Evolutionary conservation across 495 filamentous ascomycete genomes (phyloP).

Genomic region (Penicillium nucicola): DNA sequence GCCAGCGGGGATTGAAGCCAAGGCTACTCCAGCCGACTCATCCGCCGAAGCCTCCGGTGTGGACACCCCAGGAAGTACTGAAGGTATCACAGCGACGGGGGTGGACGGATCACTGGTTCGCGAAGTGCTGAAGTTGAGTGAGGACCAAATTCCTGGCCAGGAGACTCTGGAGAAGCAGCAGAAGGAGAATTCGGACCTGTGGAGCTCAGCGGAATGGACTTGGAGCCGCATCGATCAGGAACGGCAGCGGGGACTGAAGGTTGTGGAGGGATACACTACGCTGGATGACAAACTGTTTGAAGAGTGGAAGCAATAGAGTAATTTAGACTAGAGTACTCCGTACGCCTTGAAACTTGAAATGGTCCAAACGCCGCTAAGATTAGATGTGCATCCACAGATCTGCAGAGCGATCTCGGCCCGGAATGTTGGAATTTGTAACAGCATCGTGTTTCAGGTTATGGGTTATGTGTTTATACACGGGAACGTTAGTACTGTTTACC

Average conservation of each 20-base stretch:
- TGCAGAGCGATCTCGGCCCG: not conserved
- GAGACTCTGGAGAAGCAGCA: slow-evolving; percentile 30
- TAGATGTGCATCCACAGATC: not conserved
- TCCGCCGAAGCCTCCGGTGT: slow-evolving; percentile 32
- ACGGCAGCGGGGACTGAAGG: slow-evolving; percentile 49
- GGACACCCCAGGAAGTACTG: slow-evolving; percentile 32
- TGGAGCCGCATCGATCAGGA: slow-evolving; percentile 58
- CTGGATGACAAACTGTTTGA: slow-evolving; percentile 47
- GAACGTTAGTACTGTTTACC: too few relatives aligned
- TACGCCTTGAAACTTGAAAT: not conserved
- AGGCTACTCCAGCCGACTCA: slow-evolving; percentile 10
- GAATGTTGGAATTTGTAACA: not conserved
- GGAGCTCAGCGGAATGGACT: slow-evolving; percentile 45
- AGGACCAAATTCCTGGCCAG: slow-evolving; percentile 24
- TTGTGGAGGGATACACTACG: slow-evolving; percentile 49
- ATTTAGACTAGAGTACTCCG: not conserved
- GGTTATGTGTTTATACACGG: too few relatives aligned
- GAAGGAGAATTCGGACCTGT: slow-evolving; percentile 32
- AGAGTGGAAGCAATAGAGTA: slow-evolving; percentile 32
- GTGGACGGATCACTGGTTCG: slow-evolving; percentile 36
- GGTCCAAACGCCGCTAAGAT: slow-evolving; percentile 1
- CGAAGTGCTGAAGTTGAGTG: slow-evolving; percentile 35
- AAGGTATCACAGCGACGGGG: slow-evolving; percentile 30
- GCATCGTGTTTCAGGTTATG: not conserved
- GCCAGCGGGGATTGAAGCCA: slow-evolving; percentile 10